These are phyloP conservation scores for Tuber calosporum DNA, from an alignment of 495 filamentous ascomycete genomes.

Conservation along the genomic window DNA sequence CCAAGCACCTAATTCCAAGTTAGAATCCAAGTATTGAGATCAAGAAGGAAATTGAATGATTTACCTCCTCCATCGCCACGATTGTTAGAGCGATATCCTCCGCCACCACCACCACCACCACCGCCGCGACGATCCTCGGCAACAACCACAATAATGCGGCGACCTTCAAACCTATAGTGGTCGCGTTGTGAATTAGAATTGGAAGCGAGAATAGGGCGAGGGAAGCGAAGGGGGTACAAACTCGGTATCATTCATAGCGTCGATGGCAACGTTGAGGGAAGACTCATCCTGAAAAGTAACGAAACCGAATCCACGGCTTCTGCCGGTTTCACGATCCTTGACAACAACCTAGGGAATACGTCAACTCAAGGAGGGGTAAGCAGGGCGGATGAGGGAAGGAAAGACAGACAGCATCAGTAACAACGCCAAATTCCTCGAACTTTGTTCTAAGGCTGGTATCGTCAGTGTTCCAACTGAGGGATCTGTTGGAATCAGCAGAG, in stretches of 20 bases:
- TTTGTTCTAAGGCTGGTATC: constrained; percentile 70
- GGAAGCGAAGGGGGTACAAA: constrained; percentile 47
- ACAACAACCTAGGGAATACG: constrained; percentile 67
- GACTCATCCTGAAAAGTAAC: constrained; percentile 70
- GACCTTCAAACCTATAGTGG: constrained; percentile 74
- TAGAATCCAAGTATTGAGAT: background rate
- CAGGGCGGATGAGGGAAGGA: background rate
- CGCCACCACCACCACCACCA: constrained; percentile 44
- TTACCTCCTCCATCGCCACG: background rate
- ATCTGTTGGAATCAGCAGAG: constrained; percentile 4
- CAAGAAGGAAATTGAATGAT: background rate
- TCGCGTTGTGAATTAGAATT: constrained; percentile 11
- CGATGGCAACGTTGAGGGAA: constrained; percentile 65
- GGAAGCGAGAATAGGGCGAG: background rate
- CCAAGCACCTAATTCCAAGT: background rate
- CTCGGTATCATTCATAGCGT: constrained; percentile 84
- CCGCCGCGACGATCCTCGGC: constrained; percentile 69
- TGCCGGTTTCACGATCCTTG: constrained; percentile 89
- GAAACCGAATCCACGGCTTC: constrained; percentile 95
- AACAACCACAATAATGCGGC: constrained; percentile 86
- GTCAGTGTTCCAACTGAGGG: constrained; percentile 71
- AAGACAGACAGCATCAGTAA: constrained; percentile 82
- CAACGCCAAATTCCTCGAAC: constrained; percentile 75
- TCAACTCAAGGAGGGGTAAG: background rate
- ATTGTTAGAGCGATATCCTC: constrained; percentile 7